A percentile compares a stretch with the other conserved stretches of the same genome.
Conservation (phyloP, 2,329 filamentous ascomycete species). For the Tolypocladium endophyticum region DNA sequence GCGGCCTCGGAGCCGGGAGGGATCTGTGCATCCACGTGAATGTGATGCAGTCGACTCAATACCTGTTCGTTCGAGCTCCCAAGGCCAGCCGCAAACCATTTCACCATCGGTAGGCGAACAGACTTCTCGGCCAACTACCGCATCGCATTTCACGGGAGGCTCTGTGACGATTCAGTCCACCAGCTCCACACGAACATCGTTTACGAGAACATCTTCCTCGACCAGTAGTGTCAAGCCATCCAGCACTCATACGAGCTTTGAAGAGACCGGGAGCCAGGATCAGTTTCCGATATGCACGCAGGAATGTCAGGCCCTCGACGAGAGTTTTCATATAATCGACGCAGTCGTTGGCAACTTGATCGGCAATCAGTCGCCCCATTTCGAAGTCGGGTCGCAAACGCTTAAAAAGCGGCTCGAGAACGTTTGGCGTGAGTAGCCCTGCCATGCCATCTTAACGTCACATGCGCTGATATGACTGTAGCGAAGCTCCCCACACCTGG, state of each 20-base stretch:
- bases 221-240: constrained; percentile 7
- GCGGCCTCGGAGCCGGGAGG: constrained; percentile 1
- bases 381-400: not conserved
- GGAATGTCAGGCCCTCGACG: constrained; percentile 4
- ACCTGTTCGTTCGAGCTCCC: constrained; percentile 5
- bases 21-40: not conserved
- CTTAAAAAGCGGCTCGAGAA: constrained; percentile 18
- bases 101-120: not conserved
- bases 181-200: not conserved
- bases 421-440: constrained; percentile 28
- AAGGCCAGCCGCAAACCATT: not conserved
- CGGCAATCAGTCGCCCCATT: not conserved
- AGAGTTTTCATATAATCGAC: constrained; percentile 3
- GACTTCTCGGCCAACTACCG: not conserved
- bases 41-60: constrained; percentile 5
- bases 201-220: constrained; percentile 4
- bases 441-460: not conserved
- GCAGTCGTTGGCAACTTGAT: too few relatives aligned
- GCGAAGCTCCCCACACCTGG: constrained; percentile 26
- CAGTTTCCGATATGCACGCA: constrained; percentile 2
- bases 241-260: constrained; percentile 23
- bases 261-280: constrained; percentile 1
- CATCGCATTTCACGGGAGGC: not conserved
- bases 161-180: not conserved
- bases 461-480: constrained; percentile 6